phyloP scores from a whole-genome alignment of 768 basidiomycete genomes.

The Trichaptum fuscoviolaceum region DNA sequence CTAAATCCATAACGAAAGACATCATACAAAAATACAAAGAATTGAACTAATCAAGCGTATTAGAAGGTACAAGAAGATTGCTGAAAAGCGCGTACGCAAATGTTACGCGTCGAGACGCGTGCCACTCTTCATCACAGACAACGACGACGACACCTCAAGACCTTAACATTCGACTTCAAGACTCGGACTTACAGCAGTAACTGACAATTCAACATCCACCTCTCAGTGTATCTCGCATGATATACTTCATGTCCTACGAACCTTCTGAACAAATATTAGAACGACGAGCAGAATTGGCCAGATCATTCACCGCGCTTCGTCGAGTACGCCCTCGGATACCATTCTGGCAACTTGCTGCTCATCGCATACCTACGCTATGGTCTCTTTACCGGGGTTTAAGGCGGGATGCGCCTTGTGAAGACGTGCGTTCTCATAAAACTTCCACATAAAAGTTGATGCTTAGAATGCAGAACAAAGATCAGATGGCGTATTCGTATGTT shows the following conservation, averaged over 20 bases:
- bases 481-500: slow-evolving; percentile 47
- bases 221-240: no score
- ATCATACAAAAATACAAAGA: no score
- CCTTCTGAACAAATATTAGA: slow-evolving; percentile 29
- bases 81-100: no score
- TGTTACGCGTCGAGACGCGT: no score
- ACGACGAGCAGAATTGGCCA: slow-evolving; percentile 49
- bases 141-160: no score
- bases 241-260: neutral
- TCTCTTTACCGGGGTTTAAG: slow-evolving; percentile 68
- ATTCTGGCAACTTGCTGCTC: slow-evolving; percentile 65
- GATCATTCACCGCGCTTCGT: slow-evolving; percentile 49
- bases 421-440: slow-evolving; percentile 35
- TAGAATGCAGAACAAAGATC: slow-evolving; percentile 37
- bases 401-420: slow-evolving; percentile 44
- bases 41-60: no score
- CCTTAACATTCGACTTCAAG: no score
- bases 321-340: slow-evolving; percentile 57
- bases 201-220: no score
- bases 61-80: no score
- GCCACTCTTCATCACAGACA: no score
- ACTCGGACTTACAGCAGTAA: no score
- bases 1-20: no score
- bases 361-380: slow-evolving; percentile 76
- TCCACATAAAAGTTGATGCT: neutral